Conservation (phyloP, 2,329 filamentous ascomycete species). For the Colletotrichum sojae region DNA sequence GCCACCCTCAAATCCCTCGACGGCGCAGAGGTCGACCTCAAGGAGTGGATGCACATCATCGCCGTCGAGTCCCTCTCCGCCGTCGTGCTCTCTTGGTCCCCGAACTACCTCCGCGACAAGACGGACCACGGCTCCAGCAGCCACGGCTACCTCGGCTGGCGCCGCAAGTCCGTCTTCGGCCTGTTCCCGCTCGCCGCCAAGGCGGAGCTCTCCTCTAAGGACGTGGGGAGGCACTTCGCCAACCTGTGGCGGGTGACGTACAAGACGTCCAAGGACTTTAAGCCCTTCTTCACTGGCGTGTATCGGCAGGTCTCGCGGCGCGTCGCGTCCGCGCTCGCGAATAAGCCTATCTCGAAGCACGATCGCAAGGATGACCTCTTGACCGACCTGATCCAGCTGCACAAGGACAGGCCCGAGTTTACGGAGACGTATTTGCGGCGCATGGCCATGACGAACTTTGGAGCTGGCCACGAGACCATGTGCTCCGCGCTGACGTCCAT, state of each 20-base stretch:
- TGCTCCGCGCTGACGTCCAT: constrained; percentile 66
- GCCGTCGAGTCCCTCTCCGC: constrained; percentile 66
- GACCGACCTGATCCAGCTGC: constrained; percentile 61
- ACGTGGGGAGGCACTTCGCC: constrained; percentile 56
- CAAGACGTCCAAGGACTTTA: constrained; percentile 58
- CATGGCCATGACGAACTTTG: constrained; percentile 69
- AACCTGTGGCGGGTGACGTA: constrained; percentile 62
- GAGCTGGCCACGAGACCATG: constrained; percentile 69
- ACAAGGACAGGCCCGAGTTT: constrained; percentile 61
- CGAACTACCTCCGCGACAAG: constrained; percentile 58
- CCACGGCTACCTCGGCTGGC: constrained; percentile 66
- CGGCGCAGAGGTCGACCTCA: constrained; percentile 61
- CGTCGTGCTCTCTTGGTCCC: constrained; percentile 66
- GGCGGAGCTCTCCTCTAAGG: constrained; percentile 54
- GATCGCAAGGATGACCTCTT: constrained; percentile 57
- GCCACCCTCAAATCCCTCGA: constrained; percentile 53
- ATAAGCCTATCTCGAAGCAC: constrained; percentile 46
- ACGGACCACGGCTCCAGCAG: constrained; percentile 63
- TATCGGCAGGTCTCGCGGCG: constrained; percentile 50
- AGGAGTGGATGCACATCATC: constrained; percentile 71
- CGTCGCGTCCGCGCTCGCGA: constrained; percentile 47
- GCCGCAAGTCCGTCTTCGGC: constrained; percentile 66
- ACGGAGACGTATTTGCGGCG: constrained; percentile 63
- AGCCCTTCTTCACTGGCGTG: constrained; percentile 62
- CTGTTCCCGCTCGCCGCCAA: constrained; percentile 61